Evolutionary conservation across 78 protist genomes (phyloP).

Genomic region (Capsaspora owczarzaki): DNA sequence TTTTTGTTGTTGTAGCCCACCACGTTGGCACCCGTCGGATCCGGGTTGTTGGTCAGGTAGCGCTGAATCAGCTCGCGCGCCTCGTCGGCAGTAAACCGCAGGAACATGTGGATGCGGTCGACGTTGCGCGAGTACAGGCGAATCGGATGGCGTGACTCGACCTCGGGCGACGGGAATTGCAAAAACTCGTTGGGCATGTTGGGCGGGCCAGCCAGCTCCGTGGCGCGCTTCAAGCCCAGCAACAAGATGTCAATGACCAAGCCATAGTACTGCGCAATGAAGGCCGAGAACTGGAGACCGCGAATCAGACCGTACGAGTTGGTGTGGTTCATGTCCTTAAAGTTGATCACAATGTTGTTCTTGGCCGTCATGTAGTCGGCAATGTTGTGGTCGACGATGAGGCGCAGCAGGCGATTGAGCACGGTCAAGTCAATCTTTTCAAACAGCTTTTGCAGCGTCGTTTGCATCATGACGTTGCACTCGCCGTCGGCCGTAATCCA

Average conservation of each 20-base stretch:
- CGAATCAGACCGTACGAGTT: constrained; percentile 92
- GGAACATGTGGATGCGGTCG: constrained; percentile 84
- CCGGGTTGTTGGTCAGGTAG: constrained; percentile 98
- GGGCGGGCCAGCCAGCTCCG: constrained; percentile 96
- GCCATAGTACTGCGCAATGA: constrained; percentile 88
- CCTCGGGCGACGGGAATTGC: constrained; percentile 43
- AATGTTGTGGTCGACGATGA: constrained; percentile 95
- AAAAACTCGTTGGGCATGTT: constrained; percentile 86
- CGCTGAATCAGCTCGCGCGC: constrained; percentile 90
- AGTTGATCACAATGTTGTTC: constrained; percentile 91
- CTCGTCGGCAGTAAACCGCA: constrained; percentile 87
- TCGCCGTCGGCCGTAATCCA: constrained; percentile 95
- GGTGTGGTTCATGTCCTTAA: constrained; percentile 98
- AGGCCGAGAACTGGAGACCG: constrained; percentile 97
- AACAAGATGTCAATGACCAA: constrained; percentile 90
- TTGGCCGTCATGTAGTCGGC: constrained; percentile 99
- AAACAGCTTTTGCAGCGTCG: constrained; percentile 72
- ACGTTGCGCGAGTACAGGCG: constrained; percentile 93
- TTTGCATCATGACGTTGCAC: constrained; percentile 84
- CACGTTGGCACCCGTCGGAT: constrained; percentile 99
- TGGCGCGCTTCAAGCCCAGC: constrained; percentile 94
- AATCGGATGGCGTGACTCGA: constrained; percentile 94
- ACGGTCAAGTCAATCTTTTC: constrained; percentile 97
- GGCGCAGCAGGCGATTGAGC: constrained; percentile 92
- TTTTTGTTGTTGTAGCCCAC: constrained; percentile 97